Base-by-base conservation (phyloP, 441 rosid species). In the California macrophylla region DNA sequence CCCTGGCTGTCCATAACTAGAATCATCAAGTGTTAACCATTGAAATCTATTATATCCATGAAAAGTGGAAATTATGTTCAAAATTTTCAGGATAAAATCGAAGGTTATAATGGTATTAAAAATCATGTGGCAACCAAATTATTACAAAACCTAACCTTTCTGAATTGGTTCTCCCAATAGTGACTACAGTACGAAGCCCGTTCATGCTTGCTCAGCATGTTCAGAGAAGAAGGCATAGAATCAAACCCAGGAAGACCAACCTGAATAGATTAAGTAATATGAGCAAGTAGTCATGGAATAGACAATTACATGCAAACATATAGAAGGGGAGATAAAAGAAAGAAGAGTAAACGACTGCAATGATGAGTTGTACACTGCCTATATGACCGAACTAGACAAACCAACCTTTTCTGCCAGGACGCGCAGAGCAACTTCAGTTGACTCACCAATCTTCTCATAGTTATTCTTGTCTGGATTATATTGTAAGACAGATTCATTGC, bases 211-310 rank as follows among this genome's bases (percentile, higher is more conserved):
- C 93, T 94, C 76, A 94, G 84, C 88, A 90, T 80, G 74, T 90
- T 82, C 78, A 94, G 78, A 54, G 98, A 88, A 82, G 90, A 89
- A 78, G 98, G 92, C 97, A 94, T 89, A 71, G 97, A 90, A 84
- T 94, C 97, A 85, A 94, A 94, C 76, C 98, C 99, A 78, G 99
- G 99, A 82, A 94, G 97, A 66, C 99, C 99, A 84, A 94, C 89
- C 99, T 94, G 89, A 72, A 78, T 78, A 81, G 63, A 81, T 52
- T 68, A 16, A 73, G 75, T 60, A 69, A 72, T 70, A 78, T 34
- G 74, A 66, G 65, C 72, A 72, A 77, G 67, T 38, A 67, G 69
- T 68, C 60, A 58, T 50, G 16, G 24, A 66, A 67, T 42, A 74
- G 60, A 65, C 40, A 74, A 66, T 72, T 24, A 16, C 12, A 58